phyloP scores from a whole-genome alignment of 2,329 filamentous ascomycete genomes.

The Teratosphaeria nubilosa region DNA sequence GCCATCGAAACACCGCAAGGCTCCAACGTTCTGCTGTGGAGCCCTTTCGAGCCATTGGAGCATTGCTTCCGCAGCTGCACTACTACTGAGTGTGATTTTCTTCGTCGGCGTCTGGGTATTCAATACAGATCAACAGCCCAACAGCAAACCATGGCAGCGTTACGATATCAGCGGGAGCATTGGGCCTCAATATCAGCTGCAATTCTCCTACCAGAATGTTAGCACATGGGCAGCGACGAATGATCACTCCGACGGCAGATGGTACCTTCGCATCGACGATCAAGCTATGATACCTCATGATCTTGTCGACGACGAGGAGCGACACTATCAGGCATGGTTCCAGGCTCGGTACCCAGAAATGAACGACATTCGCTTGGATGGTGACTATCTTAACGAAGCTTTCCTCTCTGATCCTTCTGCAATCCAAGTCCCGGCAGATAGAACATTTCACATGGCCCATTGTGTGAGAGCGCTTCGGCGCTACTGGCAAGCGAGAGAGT shows the following conservation, averaged over 20 bases:
- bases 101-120: too few relatives aligned
- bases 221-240: not conserved
- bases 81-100: too few relatives aligned
- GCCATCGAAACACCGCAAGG: too few relatives aligned
- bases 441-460: not conserved
- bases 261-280: not conserved
- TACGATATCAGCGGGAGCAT: not conserved
- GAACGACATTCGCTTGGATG: not conserved
- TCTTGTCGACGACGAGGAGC: not conserved
- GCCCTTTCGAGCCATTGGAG: too few relatives aligned
- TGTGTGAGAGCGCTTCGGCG: not conserved
- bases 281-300: not conserved
- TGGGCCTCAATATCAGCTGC: not conserved
- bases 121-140: too few relatives aligned
- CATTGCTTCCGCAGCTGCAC: too few relatives aligned
- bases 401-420: not conserved
- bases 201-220: not conserved
- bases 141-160: too few relatives aligned
- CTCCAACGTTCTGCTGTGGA: too few relatives aligned
- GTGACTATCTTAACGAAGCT: not conserved
- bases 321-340: not conserved
- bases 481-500: not conserved
- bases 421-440: not conserved
- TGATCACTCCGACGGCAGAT: not conserved
- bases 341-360: not conserved